These are phyloP conservation scores for Cyberlindnera maclurae DNA, from an alignment of 805 yeast species.

Conservation along the genomic window DNA sequence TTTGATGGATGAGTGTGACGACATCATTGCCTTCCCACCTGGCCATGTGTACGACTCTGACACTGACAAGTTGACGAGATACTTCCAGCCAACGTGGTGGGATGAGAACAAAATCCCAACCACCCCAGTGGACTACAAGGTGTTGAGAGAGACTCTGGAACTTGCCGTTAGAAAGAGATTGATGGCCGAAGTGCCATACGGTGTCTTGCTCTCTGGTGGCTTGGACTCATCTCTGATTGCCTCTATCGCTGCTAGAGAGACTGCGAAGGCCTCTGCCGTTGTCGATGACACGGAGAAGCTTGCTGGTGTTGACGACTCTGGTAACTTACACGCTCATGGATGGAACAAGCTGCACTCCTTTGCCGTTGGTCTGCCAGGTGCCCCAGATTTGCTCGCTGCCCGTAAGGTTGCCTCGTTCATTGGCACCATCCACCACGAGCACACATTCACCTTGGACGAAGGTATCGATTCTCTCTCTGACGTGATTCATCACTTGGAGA, in stretches of 20 bases:
- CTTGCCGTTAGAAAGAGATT: conserved; percentile 96
- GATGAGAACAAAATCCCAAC: conserved; percentile 72
- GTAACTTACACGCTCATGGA: conserved; percentile 71
- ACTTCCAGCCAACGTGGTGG: conserved; percentile 94
- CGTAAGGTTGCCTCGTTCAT: conserved; percentile 93
- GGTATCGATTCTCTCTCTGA: conserved; percentile 94
- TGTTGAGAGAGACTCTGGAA: conserved; percentile 77
- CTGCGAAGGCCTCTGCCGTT: conserved; percentile 58
- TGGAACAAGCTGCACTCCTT: conserved; percentile 88
- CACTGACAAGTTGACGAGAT: conserved; percentile 80
- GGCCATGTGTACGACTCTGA: conserved; percentile 94
- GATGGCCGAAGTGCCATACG: conserved; percentile 99
- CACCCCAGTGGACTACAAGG: conserved; percentile 62
- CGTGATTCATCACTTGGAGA: conserved; percentile 92
- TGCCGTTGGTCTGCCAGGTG: conserved; percentile 95
- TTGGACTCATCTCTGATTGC: conserved; percentile 96
- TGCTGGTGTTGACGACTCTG: conserved; percentile 88
- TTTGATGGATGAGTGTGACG: conserved; percentile 90
- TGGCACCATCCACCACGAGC: conserved; percentile 96
- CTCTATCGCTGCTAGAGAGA: conserved; percentile 94
- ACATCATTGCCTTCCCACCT: conserved; percentile 92
- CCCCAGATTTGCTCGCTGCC: conserved; percentile 97
- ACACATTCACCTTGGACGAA: conserved; percentile 93
- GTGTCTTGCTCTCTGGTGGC: conserved; percentile 96
- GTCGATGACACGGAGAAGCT: conserved; percentile 45